Evolutionary conservation across 164 flowering plant species (phyloP), one percentile per base, ranked within the genome.

Genomic region (Magnolia changhungtana): DNA sequence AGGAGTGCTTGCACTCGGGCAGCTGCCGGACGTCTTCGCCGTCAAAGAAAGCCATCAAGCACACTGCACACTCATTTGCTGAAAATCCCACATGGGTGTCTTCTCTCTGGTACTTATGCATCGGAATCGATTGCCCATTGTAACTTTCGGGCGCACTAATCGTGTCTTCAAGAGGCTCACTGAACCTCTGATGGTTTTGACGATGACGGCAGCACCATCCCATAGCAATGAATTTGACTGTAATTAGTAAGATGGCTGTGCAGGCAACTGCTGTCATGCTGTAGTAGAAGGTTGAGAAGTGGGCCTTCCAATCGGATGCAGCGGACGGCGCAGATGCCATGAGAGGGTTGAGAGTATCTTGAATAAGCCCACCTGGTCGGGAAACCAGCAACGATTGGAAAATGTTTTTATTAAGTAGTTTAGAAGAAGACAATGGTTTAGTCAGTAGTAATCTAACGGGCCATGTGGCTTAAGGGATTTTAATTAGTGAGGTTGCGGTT

Each of bases 11-110:
- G 68, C 96, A 91, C 29, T 84, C 86, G 21, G 92, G 90, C 4
- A 91, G 73, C 1, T 69, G 24, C 21, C 92, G 87, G 27, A 88
- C 88, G 75, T 68, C 78, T 63, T 91, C 93, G n/a, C 77, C 69
- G 23, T 85, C 89, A 55, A 82, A 85, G 50, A 91, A 88, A 70
- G 86, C 93, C 0, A 87, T 89, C 24, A 90, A 68, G 78, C 93
- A 91, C 10, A 90, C 91, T 19, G 93, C 87, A 77, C 93, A 90
- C 72, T 91, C 89, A 37, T 37, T 37, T 5, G 6, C 45, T 37
- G 45, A 37, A 37, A 19, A 14, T 59, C n/a, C 19, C n/a, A 19
- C 63, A 59, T 59, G 16, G n/a, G 63, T 59, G 19, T 59, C 63
- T 13, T 59, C 63, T 59, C 1, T 59, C 63, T 0, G 5, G 63